These are phyloP conservation scores for Solanum gracilifrons DNA, from an alignment of 257 asterid species.

Conservation along the genomic window DNA sequence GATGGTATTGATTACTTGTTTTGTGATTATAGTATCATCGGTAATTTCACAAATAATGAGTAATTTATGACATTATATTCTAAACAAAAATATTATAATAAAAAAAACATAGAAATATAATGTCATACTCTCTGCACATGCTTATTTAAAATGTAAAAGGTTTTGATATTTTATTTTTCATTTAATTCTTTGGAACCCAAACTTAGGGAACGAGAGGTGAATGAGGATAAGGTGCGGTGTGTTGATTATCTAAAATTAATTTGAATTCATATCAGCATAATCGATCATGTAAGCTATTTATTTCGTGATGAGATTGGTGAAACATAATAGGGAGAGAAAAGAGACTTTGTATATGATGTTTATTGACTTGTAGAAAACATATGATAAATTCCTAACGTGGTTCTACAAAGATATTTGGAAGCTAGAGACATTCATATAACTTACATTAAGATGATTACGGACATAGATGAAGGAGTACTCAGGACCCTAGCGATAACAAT, in stretches of 20 bases:
- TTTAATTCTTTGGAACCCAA: not conserved
- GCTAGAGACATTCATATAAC: not conserved
- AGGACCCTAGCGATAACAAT: not conserved
- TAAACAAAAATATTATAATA: not conserved
- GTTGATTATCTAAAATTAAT: not conserved
- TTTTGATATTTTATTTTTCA: not conserved
- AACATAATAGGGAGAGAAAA: not conserved
- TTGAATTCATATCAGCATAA: not conserved
- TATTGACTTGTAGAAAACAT: too few species aligned
- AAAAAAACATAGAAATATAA: not conserved
- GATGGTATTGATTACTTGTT: not conserved
- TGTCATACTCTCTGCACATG: not conserved
- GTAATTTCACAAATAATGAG: too few species aligned
- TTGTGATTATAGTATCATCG: not conserved
- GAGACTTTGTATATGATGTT: not conserved
- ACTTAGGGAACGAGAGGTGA: not conserved
- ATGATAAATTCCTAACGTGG: not conserved
- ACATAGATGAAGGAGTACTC: not conserved
- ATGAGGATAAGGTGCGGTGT: not conserved
- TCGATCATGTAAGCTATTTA: not conserved
- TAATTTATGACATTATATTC: not conserved
- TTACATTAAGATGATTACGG: not conserved
- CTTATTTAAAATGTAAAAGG: not conserved
- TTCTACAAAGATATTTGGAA: not conserved
- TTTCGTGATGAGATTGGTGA: not conserved